Base-by-base conservation (phyloP, 371 early-diverging fungal genomes). In the Zopfochytrium polystomum region DNA sequence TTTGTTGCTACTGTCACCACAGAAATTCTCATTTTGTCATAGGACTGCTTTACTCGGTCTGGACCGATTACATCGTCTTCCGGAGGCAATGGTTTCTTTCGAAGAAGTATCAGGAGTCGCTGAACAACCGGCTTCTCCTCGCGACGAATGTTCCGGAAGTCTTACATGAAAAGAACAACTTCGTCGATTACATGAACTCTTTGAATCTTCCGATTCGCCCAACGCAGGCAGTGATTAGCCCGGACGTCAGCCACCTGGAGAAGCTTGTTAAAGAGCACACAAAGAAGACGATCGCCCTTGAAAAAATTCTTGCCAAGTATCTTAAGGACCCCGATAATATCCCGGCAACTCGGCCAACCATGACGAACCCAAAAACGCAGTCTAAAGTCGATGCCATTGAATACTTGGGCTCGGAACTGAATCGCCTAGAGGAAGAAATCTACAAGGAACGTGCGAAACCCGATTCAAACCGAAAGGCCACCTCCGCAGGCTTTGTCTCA, bases 381-480 rank as follows among this genome's bases (percentile, higher is more conserved):
- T 53, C 52, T 5, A 72, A 76, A 35, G 87, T 92, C 18, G 92
- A 93, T 55, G 84, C 88, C 7, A 92, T 93, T 55, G 82, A 85
- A 42, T 78, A 85, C 60, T 87, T 86, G 62, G 81, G 89, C 18
- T 69, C 78, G 23, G 64, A 80, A 46, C 80, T 93, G 0, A 81
- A 85, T 46, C 70, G 66, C 3, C 71, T 90, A 18, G 87, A 90
- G 55, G 63, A 74, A 11, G 73, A 87, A 33, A 91, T 93, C 55
- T 80, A 78, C 35, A 61, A 60, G 32, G 65, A 80, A 1, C 79
- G 90, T 13, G 60, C 66, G 7, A 65, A 79, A 35, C 76, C 82
- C 26, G 69, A 73, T 23, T 58, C 65, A 9, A 65, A 71, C 7
- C 84, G 80, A 38, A 79, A 75, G 44, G 75, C 85, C 3, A 85